Evolutionary conservation across 495 filamentous ascomycete species (phyloP).

Genomic region (Endocarpon pusillum): DNA sequence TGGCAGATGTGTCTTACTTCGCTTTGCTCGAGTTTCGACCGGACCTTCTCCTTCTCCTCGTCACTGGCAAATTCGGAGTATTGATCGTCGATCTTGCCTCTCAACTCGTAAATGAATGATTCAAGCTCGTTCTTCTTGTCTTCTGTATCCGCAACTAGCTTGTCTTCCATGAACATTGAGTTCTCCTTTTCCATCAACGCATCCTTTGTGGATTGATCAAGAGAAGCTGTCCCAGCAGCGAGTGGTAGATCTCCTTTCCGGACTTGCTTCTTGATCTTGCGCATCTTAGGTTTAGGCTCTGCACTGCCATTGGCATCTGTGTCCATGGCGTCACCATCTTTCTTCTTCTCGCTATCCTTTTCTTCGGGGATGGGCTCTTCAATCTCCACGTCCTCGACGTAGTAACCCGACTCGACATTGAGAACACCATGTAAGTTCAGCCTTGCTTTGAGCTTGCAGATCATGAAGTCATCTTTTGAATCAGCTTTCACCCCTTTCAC

Average conservation of each 20-base stretch:
- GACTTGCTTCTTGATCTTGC: constrained; percentile 98
- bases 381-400: constrained; percentile 93
- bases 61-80: constrained; percentile 80
- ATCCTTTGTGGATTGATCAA: constrained; percentile 52
- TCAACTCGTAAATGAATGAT: constrained; percentile 87
- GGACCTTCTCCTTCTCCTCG: constrained; percentile 78
- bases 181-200: constrained; percentile 60
- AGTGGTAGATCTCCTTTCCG: constrained; percentile 95
- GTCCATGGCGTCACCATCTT: constrained; percentile 76
- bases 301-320: constrained; percentile 52
- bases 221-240: constrained; percentile 58
- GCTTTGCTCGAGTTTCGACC: constrained; percentile 55
- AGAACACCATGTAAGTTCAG: constrained; percentile 93
- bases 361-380: constrained; percentile 69
- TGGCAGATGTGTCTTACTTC: constrained; percentile 48
- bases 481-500: constrained; percentile 80
- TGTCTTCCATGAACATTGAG: constrained; percentile 92
- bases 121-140: constrained; percentile 99
- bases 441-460: constrained; percentile 98
- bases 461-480: constrained; percentile 86
- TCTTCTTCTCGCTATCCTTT: constrained; percentile 38
- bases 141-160: constrained; percentile 93
- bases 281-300: constrained; percentile 74
- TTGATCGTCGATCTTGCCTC: constrained; percentile 81
- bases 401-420: constrained; percentile 94